Evolutionary conservation across 2,329 filamentous ascomycete genomes (phyloP).

Genomic region (Diaporthe caulivora): DNA sequence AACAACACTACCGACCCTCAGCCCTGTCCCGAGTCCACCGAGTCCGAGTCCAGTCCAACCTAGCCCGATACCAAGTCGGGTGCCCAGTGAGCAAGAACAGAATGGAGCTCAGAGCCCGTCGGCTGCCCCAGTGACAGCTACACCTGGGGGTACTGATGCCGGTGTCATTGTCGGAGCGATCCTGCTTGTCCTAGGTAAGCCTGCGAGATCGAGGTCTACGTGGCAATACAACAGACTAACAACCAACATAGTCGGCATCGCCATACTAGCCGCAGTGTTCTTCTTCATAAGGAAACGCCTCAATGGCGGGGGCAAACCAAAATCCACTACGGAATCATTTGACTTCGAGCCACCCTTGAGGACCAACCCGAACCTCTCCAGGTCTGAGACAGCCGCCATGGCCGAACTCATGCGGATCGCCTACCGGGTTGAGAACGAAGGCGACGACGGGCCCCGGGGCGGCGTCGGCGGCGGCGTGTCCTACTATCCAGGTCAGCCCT

Average conservation of each 20-base stretch:
- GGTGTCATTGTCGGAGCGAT: conserved; percentile 19
- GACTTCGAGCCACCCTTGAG: conserved; percentile 8
- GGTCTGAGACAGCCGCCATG: conserved; percentile 19
- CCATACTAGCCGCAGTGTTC: not conserved
- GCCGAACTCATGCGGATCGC: conserved; percentile 16
- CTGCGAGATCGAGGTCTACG: fast-evolving
- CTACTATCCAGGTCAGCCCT: conserved; percentile 17
- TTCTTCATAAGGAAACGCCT: conserved; percentile 9
- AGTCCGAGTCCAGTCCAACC: conserved; percentile 6
- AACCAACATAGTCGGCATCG: not conserved
- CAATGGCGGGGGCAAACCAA: not conserved
- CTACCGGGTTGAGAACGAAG: conserved; percentile 22
- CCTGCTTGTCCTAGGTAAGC: conserved; percentile 5
- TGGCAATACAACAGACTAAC: not conserved
- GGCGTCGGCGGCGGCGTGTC: not conserved
- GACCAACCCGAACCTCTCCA: conserved; percentile 15
- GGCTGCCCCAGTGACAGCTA: not conserved
- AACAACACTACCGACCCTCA: conserved; percentile 4
- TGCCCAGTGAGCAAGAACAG: conserved; percentile 12
- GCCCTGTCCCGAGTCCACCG: conserved; percentile 2
- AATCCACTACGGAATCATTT: not conserved
- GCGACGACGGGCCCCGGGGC: not conserved
- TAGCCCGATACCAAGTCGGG: conserved; percentile 1
- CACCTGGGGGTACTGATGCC: conserved; percentile 5
- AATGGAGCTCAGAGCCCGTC: conserved; percentile 6